Evolutionary conservation across 306 rosid genomes (phyloP).

Genomic region (Glycine latifolia): DNA sequence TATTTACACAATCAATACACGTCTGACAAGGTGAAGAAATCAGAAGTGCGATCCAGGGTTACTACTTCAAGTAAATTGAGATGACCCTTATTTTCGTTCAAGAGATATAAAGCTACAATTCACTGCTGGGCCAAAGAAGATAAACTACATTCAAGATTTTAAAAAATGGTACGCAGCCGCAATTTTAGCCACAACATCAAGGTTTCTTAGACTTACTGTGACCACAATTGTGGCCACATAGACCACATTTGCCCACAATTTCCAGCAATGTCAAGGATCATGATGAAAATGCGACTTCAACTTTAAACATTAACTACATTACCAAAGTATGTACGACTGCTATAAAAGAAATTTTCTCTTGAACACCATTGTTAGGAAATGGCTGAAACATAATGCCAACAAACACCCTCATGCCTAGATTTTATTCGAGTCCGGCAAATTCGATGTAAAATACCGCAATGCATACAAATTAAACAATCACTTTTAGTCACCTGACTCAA

Average conservation of each 20-base stretch:
- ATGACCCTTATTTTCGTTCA: too few species aligned
- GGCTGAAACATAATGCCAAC: neutral
- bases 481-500: conserved; percentile 57
- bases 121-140: neutral
- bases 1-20: neutral
- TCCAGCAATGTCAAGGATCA: too few species aligned
- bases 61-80: neutral
- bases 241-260: too few species aligned
- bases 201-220: neutral
- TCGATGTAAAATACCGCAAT: neutral
- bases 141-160: neutral
- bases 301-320: too few species aligned
- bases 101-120: neutral
- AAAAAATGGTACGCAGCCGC: neutral
- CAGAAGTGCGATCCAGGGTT: conserved; percentile 10
- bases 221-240: too few species aligned
- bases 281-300: too few species aligned
- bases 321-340: neutral
- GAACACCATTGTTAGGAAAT: neutral
- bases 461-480: neutral
- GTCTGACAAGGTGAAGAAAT: conserved; percentile 10
- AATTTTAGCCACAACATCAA: neutral
- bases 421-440: conserved; percentile 1
- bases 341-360: neutral
- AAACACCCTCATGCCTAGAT: neutral